These are phyloP conservation scores for Bathelium albidoporum DNA, from an alignment of 495 filamentous ascomycete species.

Conservation along the genomic window DNA sequence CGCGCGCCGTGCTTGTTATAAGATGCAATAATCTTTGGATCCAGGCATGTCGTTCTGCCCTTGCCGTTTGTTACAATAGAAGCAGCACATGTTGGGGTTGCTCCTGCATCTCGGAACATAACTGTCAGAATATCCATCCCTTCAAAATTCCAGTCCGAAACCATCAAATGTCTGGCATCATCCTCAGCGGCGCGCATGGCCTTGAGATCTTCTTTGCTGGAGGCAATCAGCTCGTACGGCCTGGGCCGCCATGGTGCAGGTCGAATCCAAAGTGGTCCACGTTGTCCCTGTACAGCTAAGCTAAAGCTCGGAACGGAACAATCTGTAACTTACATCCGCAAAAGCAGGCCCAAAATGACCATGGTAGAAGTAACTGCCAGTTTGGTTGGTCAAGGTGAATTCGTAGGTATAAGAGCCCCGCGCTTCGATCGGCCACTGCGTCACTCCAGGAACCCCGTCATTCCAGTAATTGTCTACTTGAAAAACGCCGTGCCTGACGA, in stretches of 20 bases:
- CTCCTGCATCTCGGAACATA: not conserved
- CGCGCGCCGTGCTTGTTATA: not conserved
- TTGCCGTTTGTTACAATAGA: not conserved
- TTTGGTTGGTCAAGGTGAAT: slow-evolving; percentile 7
- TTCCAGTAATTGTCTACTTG: slow-evolving; percentile 16
- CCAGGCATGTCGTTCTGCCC: not conserved
- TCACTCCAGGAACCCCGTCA: slow-evolving; percentile 19
- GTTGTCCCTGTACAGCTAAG: not conserved
- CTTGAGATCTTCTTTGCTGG: not conserved
- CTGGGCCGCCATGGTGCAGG: not conserved
- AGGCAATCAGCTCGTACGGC: not conserved
- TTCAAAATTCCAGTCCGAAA: not conserved
- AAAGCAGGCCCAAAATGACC: slow-evolving; percentile 2
- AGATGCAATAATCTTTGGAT: not conserved
- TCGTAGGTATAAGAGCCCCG: slow-evolving; percentile 18
- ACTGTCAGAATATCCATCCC: not conserved
- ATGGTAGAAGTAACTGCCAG: not conserved
- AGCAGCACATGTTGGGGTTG: not conserved
- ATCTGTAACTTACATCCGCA: not conserved
- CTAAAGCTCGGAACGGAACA: not conserved
- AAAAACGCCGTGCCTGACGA: slow-evolving; percentile 17
- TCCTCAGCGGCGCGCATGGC: not conserved
- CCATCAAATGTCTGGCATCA: not conserved
- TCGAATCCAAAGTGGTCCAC: slow-evolving; percentile 1
- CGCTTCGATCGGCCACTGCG: slow-evolving; percentile 22